phyloP scores from a whole-genome alignment of 805 yeast genomes.

The Teunomyces kruisii region DNA sequence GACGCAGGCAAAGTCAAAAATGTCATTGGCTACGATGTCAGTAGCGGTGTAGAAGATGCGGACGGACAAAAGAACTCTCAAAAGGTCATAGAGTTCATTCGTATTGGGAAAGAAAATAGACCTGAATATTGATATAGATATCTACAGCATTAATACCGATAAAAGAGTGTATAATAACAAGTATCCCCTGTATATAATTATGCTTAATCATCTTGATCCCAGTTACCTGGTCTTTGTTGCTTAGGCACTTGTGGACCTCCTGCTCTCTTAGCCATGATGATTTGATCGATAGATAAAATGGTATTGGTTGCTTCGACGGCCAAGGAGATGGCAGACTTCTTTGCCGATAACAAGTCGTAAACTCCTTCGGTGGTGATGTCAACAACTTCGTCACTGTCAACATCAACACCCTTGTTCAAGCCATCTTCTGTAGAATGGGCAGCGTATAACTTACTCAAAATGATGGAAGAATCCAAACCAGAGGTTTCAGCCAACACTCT shows the following conservation, averaged over 20 bases:
- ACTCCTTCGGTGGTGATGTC: conserved; percentile 72
- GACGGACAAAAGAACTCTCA: conserved; percentile 66
- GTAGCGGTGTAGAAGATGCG: conserved; percentile 86
- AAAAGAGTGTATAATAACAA: not conserved
- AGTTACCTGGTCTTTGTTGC: conserved; percentile 86
- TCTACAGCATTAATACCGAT: not conserved
- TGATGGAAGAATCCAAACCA: conserved; percentile 87
- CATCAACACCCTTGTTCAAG: conserved; percentile 78
- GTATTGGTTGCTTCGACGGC: conserved; percentile 96
- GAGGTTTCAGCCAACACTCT: conserved; percentile 91
- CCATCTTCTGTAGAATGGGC: conserved; percentile 63
- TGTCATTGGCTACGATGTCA: conserved; percentile 88
- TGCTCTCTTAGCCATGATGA: conserved; percentile 97
- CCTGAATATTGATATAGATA: no score
- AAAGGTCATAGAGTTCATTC: conserved; percentile 62
- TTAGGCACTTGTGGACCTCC: conserved; percentile 94
- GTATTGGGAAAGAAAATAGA: conserved; percentile 38
- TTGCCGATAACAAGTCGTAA: conserved; percentile 75
- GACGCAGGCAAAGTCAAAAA: conserved; percentile 54
- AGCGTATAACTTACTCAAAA: conserved; percentile 85
- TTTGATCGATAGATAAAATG: conserved; percentile 89
- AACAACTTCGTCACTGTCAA: conserved; percentile 63
- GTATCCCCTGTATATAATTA: not conserved
- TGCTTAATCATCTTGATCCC: conserved; percentile 86
- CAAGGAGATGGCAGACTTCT: conserved; percentile 82